phyloP scores from a whole-genome alignment of 2,329 filamentous ascomycete genomes.

The Cyphellophora attinorum region DNA sequence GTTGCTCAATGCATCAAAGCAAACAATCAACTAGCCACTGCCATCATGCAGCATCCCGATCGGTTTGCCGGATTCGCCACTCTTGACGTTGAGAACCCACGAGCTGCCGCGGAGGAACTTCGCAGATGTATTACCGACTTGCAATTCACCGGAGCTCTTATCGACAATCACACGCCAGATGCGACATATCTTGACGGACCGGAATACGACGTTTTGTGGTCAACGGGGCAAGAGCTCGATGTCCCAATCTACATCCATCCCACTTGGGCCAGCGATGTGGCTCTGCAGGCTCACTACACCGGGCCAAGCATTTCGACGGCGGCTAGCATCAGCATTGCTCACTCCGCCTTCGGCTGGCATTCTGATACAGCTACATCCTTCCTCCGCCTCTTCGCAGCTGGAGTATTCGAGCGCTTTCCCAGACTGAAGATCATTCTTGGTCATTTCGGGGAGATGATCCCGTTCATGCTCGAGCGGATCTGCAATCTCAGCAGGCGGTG shows the following conservation, averaged over 20 bases:
- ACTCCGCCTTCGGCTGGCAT: constrained; percentile 23
- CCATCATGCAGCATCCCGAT: constrained; percentile 22
- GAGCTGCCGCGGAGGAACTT: constrained; percentile 26
- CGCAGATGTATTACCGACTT: constrained; percentile 30
- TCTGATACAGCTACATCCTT: constrained; percentile 27
- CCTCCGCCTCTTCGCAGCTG: constrained; percentile 35
- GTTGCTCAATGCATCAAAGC: constrained; percentile 12
- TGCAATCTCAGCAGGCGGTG: constrained; percentile 36
- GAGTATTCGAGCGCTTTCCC: constrained; percentile 66
- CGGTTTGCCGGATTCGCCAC: constrained; percentile 35
- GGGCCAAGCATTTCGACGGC: constrained; percentile 20
- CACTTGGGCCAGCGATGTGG: constrained; percentile 29
- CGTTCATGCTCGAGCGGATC: constrained; percentile 70
- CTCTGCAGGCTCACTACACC: constrained; percentile 27
- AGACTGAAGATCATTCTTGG: constrained; percentile 52
- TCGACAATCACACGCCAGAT: constrained; percentile 31
- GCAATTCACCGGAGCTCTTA: constrained; percentile 39
- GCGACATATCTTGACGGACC: constrained; percentile 33
- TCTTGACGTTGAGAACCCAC: constrained; percentile 30
- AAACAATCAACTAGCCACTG: constrained; percentile 14
- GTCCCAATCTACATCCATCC: constrained; percentile 46
- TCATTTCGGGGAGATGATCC: constrained; percentile 66
- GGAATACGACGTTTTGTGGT: constrained; percentile 35
- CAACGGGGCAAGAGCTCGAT: constrained; percentile 33
- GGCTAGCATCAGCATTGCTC: constrained; percentile 7